Conservation (phyloP, 768 basidiomycete species). For the Tephrocybe sp. region DNA sequence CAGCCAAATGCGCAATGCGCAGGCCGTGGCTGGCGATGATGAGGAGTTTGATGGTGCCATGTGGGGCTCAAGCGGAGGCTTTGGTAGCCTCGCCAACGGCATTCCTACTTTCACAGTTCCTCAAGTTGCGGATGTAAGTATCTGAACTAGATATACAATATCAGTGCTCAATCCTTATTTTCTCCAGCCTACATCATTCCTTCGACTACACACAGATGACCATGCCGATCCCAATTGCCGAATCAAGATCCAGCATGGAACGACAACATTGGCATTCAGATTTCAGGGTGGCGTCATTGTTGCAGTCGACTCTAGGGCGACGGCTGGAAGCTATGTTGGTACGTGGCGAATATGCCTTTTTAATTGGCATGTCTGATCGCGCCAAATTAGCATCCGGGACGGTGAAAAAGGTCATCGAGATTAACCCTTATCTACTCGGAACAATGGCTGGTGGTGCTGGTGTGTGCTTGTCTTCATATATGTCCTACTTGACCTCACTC, state of each 20-base stretch:
- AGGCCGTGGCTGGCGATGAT: slow-evolving; percentile 53
- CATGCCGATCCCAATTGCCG: slow-evolving; percentile 90
- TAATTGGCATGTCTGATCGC: slow-evolving; percentile 1
- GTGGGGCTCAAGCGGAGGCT: slow-evolving; percentile 86
- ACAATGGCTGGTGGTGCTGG: slow-evolving; percentile 99
- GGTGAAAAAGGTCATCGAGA: slow-evolving; percentile 99
- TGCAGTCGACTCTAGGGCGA: slow-evolving; percentile 98
- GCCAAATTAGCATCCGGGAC: slow-evolving; percentile 79
- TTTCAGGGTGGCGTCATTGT: slow-evolving; percentile 97
- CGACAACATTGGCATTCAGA: slow-evolving; percentile 96
- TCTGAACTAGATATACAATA: slow-evolving; percentile 1
- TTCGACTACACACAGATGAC: slow-evolving; percentile 94
- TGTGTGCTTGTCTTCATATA: slow-evolving; percentile 32
- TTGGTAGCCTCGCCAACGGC: slow-evolving; percentile 71
- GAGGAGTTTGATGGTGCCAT: slow-evolving; percentile 64
- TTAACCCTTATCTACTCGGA: slow-evolving; percentile 97
- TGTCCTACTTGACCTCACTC: not conserved
- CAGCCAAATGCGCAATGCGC: slow-evolving; percentile 49
- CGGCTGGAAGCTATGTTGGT: slow-evolving; percentile 97
- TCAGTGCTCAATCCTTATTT: slow-evolving; percentile 2
- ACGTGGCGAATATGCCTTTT: slow-evolving; percentile 21
- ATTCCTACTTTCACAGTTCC: slow-evolving; percentile 74
- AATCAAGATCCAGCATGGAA: slow-evolving; percentile 99
- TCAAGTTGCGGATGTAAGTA: slow-evolving; percentile 71
- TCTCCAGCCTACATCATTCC: slow-evolving; percentile 82